phyloP scores from a whole-genome alignment of 345 rosid species.

The Eucalyptus sp. region DNA sequence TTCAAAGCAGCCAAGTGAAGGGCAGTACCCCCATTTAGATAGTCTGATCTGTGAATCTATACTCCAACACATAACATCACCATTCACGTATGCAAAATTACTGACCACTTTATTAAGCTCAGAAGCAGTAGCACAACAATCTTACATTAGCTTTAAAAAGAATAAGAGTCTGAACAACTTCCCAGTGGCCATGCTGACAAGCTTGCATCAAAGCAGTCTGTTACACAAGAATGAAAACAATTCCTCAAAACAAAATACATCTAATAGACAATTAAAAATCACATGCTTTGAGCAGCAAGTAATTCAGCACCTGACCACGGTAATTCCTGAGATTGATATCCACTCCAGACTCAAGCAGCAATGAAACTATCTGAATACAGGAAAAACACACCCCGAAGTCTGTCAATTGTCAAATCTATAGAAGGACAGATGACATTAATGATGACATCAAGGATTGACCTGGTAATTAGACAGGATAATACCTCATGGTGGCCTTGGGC shows the following conservation, averaged over 20 bases:
- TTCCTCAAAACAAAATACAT: neutral
- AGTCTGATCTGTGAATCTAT: slow-evolving; percentile 87
- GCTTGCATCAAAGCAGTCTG: slow-evolving; percentile 99
- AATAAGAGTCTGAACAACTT: slow-evolving; percentile 79
- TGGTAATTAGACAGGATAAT: neutral
- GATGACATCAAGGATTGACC: neutral
- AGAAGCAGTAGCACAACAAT: neutral
- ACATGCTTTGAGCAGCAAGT: neutral
- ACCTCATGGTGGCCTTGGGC: slow-evolving; percentile 99
- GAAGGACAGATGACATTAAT: neutral
- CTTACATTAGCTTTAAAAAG: slow-evolving; percentile 91
- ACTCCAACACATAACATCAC: slow-evolving; percentile 5
- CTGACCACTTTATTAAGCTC: neutral
- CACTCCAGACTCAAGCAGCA: slow-evolving; percentile 93
- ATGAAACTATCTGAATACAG: slow-evolving; percentile 63
- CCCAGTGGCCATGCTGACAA: slow-evolving; percentile 99
- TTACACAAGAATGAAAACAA: neutral
- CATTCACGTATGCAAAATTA: neutral
- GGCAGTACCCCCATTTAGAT: slow-evolving; percentile 92
- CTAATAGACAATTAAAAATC: neutral
- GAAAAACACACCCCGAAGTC: neutral
- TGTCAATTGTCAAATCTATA: neutral
- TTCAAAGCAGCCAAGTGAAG: slow-evolving; percentile 89
- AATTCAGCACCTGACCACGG: slow-evolving; percentile 79
- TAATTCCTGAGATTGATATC: slow-evolving; percentile 95